Base-by-base conservation (phyloP, 805 yeast species). In the Cyberlindnera petersonii region DNA sequence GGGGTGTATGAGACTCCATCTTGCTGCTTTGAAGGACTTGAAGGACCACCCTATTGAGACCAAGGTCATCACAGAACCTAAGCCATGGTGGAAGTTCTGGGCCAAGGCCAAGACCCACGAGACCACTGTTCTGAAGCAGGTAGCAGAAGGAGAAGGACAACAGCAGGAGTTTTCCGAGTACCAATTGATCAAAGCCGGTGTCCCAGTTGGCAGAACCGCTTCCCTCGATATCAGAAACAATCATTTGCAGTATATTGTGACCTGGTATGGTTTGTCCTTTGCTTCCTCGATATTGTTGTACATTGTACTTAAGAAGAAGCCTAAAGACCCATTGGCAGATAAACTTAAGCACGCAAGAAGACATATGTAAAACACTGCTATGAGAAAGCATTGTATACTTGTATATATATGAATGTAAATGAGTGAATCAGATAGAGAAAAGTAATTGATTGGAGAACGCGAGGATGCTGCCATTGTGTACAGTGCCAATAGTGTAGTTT, bases 191-290 rank as follows among this genome's bases (percentile, higher is more conserved):
- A 74, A 71, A 42, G 82, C 86, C 5, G 98, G 98, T 38, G 91
- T 91, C 6, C 98, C 98, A 9, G 59, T 93, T 9, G 98, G 96
- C 1, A 79, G 82, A 39, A 63, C 69, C 8, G 89, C 96, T n/a
- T 77, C 77, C 50, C 76, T 91, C 24, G 89, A 81, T 49, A 73
- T 86, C 56, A 79, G 83, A 44, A 93, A 93, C 60, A 87, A 88
- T 56, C 98, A 93, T 58, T 64, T 89, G 60, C 96, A 91, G 60
- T 93, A 93, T 59, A 65, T 93, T 55, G 77, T 87, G 16, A 93
- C 98, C 0, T 93, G 98, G 98, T 91, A 86, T 59, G 95, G 96
- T 0, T 72, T 91, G 30, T 78, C 88, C 2, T 52, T 84, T 28
- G 74, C 86, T 26, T 82, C 95, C 26, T 52, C 88, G 1, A 75